These are phyloP conservation scores for Solanum tarijense DNA, from an alignment of 257 asterid species.

Conservation along the genomic window DNA sequence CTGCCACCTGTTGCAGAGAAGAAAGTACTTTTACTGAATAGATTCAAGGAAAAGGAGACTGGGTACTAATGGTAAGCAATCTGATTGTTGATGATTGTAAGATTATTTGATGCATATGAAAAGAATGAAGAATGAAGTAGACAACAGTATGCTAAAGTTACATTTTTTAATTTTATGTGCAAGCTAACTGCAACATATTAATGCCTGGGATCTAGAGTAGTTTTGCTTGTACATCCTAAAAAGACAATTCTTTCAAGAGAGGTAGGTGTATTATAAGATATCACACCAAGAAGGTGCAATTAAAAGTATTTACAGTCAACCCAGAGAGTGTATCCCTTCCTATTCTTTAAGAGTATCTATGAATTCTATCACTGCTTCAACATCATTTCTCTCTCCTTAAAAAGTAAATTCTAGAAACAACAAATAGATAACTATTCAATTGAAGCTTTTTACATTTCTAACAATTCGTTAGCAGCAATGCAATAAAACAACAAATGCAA, in stretches of 20 bases:
- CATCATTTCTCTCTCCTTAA: background rate
- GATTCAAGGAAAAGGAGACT: background rate
- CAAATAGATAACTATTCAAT: background rate
- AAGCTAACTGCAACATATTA: background rate
- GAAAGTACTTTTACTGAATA: background rate
- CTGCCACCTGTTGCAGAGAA: conserved; percentile 45
- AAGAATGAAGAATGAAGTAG: background rate
- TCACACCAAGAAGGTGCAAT: background rate
- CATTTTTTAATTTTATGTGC: background rate
- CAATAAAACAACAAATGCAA: background rate
- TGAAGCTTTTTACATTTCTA: background rate
- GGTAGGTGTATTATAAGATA: background rate
- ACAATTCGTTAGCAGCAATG: background rate
- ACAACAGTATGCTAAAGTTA: background rate
- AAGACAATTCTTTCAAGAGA: background rate
- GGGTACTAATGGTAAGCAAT: background rate
- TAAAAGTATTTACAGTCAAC: background rate
- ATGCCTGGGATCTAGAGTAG: background rate
- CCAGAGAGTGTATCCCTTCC: background rate
- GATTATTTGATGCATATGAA: background rate
- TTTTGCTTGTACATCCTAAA: background rate
- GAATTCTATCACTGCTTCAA: background rate
- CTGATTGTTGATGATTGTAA: background rate
- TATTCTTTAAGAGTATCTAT: background rate
- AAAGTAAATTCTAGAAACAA: background rate